These are phyloP conservation scores for Cryptococcus maquisensis DNA, from an alignment of 1,284 basidiomycete genomes.

Conservation along the genomic window DNA sequence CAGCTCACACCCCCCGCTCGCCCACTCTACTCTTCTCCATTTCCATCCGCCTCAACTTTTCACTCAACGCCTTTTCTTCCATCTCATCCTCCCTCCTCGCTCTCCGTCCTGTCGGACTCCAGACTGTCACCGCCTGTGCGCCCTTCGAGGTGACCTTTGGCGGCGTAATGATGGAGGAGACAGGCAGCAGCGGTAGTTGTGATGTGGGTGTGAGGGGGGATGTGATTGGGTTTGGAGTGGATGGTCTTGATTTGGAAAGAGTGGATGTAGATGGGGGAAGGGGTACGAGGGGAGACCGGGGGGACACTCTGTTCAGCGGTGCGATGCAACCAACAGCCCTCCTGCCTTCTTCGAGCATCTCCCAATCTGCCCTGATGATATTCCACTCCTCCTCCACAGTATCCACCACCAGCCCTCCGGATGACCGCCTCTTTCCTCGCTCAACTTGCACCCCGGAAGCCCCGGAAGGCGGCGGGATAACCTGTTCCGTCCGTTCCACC, in stretches of 20 bases:
- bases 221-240: not conserved
- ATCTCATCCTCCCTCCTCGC: constrained; percentile 15
- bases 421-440: constrained; percentile 9
- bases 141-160: not conserved
- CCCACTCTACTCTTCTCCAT: not conserved
- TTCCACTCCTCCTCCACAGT: constrained; percentile 13
- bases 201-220: not conserved
- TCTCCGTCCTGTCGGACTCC: constrained; percentile 14
- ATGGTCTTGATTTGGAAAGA: not conserved
- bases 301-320: not conserved
- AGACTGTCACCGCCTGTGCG: not conserved
- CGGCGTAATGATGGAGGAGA: not conserved
- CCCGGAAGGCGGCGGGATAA: constrained; percentile 32
- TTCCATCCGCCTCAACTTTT: constrained; percentile 20
- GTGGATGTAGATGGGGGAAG: constrained; percentile 1
- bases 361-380: not conserved
- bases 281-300: not conserved
- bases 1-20: too few species aligned
- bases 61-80: constrained; percentile 37
- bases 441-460: not conserved
- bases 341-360: not conserved
- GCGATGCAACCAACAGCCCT: not conserved
- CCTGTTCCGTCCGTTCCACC: constrained; percentile 40
- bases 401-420: constrained; percentile 13
- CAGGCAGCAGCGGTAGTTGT: too few species aligned